Evolutionary conservation across 179 eudicot species (phyloP).

Genomic region (Vitellaria paradoxa): DNA sequence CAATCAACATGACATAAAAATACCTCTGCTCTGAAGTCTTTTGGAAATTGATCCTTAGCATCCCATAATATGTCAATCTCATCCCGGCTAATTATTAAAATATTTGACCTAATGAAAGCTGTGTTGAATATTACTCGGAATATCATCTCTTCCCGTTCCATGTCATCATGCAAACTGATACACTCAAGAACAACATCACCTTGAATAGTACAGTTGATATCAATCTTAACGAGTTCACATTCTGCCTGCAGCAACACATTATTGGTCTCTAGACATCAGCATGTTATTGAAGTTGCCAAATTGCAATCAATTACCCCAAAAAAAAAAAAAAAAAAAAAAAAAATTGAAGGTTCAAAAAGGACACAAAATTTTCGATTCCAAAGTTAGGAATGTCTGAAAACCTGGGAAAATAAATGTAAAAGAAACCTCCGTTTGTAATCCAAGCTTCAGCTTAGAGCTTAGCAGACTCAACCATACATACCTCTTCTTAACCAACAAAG

Average conservation of each 20-base stretch:
- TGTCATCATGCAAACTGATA: constrained; percentile 56
- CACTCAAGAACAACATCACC: constrained; percentile 95
- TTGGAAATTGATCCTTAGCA: constrained; percentile 66
- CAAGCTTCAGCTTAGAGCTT: not conserved
- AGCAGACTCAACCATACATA: not conserved
- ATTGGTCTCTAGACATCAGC: not conserved
- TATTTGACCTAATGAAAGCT: constrained; percentile 83
- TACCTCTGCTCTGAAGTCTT: constrained; percentile 86
- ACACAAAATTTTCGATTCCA: not conserved
- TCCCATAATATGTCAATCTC: constrained; percentile 81
- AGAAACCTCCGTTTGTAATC: not conserved
- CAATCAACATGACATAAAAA: constrained; percentile 9
- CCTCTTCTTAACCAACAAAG: not conserved
- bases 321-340: not conserved
- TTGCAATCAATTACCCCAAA: not conserved
- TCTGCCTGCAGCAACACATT: constrained; percentile 57
- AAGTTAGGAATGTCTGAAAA: not conserved
- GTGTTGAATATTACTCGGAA: constrained; percentile 86
- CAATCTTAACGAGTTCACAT: constrained; percentile 74
- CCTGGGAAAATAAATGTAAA: not conserved
- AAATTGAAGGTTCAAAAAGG: not conserved
- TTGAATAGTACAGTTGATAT: constrained; percentile 75
- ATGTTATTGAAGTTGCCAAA: not conserved
- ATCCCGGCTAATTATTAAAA: constrained; percentile 73
- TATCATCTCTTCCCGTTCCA: constrained; percentile 70